Evolutionary conservation across 2,329 filamentous ascomycete species (phyloP).

Genomic region (Zelopaecilomyces penicillatus): DNA sequence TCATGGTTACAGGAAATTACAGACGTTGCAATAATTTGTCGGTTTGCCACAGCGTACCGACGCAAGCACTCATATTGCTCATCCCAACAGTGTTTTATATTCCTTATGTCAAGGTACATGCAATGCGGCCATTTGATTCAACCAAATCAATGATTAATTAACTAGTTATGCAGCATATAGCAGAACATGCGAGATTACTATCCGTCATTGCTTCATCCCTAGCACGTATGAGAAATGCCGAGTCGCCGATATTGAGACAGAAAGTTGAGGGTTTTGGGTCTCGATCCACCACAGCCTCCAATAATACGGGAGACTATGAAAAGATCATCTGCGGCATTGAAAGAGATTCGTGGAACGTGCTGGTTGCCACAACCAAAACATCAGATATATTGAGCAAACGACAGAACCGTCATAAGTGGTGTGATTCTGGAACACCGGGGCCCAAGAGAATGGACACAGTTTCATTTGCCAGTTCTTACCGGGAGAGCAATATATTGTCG

Average conservation of each 20-base stretch:
- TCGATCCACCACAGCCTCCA: not conserved
- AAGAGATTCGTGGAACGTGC: constrained; percentile 16
- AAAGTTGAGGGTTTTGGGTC: constrained; percentile 14
- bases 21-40: constrained; percentile 15
- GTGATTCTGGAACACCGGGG: no score
- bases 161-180: constrained; percentile 15
- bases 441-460: no score
- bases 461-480: no score
- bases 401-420: no score
- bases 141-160: constrained; percentile 1
- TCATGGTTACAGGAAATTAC: constrained; percentile 18
- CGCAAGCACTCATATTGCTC: constrained; percentile 18
- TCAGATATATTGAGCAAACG: constrained; percentile 1
- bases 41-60: constrained; percentile 9
- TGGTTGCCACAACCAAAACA: constrained; percentile 13
- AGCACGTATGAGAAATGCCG: constrained; percentile 23
- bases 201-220: constrained; percentile 22
- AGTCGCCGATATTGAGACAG: constrained; percentile 26
- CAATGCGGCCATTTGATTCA: no score
- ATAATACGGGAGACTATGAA: not conserved
- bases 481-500: no score
- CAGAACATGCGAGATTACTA: constrained; percentile 18
- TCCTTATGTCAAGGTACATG: constrained; percentile 25
- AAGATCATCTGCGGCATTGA: constrained; percentile 10
- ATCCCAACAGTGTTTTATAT: constrained; percentile 29